These are phyloP conservation scores for Xanthoconium purpureum DNA, from an alignment of 768 basidiomycete genomes.

Conservation along the genomic window DNA sequence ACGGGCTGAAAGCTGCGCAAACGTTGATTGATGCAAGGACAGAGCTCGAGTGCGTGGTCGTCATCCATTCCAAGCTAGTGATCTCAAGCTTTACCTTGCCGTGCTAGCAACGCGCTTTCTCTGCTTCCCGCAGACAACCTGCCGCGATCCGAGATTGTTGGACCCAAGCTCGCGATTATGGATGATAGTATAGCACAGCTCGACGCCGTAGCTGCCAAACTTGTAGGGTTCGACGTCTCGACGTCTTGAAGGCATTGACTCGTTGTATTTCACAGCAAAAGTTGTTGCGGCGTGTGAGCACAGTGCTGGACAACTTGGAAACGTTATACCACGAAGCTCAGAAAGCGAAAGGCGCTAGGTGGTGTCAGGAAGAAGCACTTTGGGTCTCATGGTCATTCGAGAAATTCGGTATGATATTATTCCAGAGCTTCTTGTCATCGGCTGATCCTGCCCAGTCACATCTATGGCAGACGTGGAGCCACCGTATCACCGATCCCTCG, in stretches of 20 bases:
- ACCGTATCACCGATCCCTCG: conserved; percentile 66
- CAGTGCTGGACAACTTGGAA: conserved; percentile 63
- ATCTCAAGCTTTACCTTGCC: not conserved
- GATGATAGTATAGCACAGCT: conserved; percentile 61
- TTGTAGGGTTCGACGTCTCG: conserved; percentile 45
- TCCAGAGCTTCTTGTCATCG: not conserved
- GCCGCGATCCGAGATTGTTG: conserved; percentile 58
- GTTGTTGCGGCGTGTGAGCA: conserved; percentile 65
- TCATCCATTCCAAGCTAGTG: not conserved
- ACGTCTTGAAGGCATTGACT: not conserved
- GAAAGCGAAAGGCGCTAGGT: conserved; percentile 67
- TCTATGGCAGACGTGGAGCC: conserved; percentile 53
- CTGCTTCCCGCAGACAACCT: conserved; percentile 47
- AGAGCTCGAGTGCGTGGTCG: conserved; percentile 71
- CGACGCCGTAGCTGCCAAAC: conserved; percentile 55
- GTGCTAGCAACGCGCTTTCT: conserved; percentile 59
- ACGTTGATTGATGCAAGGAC: conserved; percentile 75
- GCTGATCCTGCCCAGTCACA: conserved; percentile 41
- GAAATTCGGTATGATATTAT: conserved; percentile 57
- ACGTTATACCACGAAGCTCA: conserved; percentile 63
- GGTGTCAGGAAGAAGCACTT: conserved; percentile 68
- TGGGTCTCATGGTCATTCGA: conserved; percentile 84
- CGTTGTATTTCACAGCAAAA: conserved; percentile 49
- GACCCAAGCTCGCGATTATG: conserved; percentile 65
- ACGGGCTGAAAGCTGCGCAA: conserved; percentile 74